Percentiles rank a stretch among this genome's conserved stretches.
These are phyloP conservation scores for Trichosanthes cucumerina DNA, from an alignment of 306 rosid genomes.

Conservation along the genomic window DNA sequence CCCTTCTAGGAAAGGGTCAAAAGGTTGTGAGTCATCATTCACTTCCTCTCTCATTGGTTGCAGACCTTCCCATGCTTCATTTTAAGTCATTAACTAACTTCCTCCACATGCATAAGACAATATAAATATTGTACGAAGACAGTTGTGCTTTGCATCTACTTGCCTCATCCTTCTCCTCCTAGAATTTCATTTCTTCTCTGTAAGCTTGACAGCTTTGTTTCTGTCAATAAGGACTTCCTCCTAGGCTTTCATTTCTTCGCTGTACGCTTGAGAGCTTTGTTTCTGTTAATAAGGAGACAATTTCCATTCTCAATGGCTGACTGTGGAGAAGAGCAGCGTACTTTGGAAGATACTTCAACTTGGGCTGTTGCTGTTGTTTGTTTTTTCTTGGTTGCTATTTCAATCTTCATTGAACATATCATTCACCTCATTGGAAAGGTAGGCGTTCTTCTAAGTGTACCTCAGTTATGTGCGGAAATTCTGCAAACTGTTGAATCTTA, in stretches of 20 bases:
- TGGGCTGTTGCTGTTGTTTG: slow-evolving; percentile 73
- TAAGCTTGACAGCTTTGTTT: background rate
- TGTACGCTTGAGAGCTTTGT: background rate
- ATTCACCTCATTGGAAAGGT: slow-evolving; percentile 44
- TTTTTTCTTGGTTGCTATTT: slow-evolving; percentile 42
- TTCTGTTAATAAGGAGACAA: background rate
- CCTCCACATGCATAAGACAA: background rate
- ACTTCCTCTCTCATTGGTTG: background rate
- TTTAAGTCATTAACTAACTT: background rate
- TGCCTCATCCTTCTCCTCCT: background rate
- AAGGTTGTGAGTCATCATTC: background rate
- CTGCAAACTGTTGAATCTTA: background rate
- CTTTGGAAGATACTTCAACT: slow-evolving; percentile 46
- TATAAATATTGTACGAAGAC: background rate
- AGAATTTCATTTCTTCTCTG: background rate
- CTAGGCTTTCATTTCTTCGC: background rate
- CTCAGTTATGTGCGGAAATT: background rate
- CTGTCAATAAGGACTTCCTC: background rate
- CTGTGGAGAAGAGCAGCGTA: slow-evolving; percentile 15
- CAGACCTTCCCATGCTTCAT: background rate
- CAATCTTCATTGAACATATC: slow-evolving; percentile 45
- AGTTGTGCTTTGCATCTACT: background rate
- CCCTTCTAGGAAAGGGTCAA: slow-evolving; percentile 4
- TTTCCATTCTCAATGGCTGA: background rate
- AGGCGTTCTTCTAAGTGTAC: background rate